A percentile compares a stretch with the other conserved stretches of the same genome.
phyloP scores from a whole-genome alignment of 208 protist genomes.

The Entamoeba nuttalli region DNA sequence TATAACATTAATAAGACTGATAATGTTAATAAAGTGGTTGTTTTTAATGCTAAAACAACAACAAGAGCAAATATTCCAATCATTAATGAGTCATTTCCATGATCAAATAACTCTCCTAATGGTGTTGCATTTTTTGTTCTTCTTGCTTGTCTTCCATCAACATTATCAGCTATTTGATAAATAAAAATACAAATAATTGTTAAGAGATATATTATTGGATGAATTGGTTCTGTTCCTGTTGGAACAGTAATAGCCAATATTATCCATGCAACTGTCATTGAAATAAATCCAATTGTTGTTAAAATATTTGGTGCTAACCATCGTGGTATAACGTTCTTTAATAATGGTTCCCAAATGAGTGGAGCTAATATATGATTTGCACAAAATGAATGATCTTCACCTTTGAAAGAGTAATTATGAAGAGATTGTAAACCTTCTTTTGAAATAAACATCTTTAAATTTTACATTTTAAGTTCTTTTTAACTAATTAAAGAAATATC shows the following conservation, averaged over 20 bases:
- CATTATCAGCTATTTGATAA: neutral
- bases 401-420: neutral
- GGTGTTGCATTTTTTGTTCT: neutral
- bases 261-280: neutral
- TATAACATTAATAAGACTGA: neutral
- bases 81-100: neutral
- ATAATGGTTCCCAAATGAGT: neutral
- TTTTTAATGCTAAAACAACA: neutral
- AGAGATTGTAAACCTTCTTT: neutral
- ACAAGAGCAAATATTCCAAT: neutral
- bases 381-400: neutral
- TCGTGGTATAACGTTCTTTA: neutral
- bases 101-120: neutral
- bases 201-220: neutral
- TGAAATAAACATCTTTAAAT: neutral
- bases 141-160: constrained; percentile 6
- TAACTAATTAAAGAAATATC: too few species aligned
- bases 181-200: neutral
- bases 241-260: neutral
- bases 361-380: neutral
- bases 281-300: neutral
- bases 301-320: neutral
- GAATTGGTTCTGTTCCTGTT: neutral
- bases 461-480: too few species aligned
- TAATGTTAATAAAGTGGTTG: neutral